Evolutionary conservation across 148 eudicot species (phyloP).

Genomic region (Silene latifolia): DNA sequence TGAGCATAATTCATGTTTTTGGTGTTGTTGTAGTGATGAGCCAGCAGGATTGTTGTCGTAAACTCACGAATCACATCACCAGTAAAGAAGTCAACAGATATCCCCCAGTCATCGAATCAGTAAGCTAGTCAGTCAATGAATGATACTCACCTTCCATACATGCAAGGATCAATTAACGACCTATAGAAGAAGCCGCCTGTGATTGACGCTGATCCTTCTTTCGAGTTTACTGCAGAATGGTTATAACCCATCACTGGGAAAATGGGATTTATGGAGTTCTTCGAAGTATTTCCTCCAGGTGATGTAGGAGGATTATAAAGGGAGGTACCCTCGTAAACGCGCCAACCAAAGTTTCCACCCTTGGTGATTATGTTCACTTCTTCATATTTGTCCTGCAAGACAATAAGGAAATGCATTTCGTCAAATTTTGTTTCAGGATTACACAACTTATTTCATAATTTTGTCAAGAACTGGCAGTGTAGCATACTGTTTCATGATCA

Average conservation of each 20-base stretch:
- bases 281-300: constrained; percentile 64
- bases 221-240: constrained; percentile 58
- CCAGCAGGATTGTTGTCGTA: neutral
- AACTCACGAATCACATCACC: neutral
- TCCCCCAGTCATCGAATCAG: neutral
- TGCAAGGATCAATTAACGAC: constrained; percentile 71
- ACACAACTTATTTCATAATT: neutral
- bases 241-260: constrained; percentile 85
- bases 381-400: constrained; percentile 51
- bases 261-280: constrained; percentile 36
- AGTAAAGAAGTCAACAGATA: neutral
- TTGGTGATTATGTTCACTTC: constrained; percentile 72
- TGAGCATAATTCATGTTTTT: neutral
- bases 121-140: neutral
- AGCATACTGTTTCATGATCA: neutral
- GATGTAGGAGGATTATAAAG: constrained; percentile 43
- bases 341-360: constrained; percentile 88
- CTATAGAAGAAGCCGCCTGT: constrained; percentile 84
- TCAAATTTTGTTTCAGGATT: neutral
- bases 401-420: neutral
- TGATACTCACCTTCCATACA: constrained; percentile 66
- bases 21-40: neutral
- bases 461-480: neutral
- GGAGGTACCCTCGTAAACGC: constrained; percentile 54
- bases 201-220: constrained; percentile 72